Evolutionary conservation across 495 filamentous ascomycete genomes (phyloP), one percentile per base, ranked within the genome.

Genomic region (Jackrogersella minutella): DNA sequence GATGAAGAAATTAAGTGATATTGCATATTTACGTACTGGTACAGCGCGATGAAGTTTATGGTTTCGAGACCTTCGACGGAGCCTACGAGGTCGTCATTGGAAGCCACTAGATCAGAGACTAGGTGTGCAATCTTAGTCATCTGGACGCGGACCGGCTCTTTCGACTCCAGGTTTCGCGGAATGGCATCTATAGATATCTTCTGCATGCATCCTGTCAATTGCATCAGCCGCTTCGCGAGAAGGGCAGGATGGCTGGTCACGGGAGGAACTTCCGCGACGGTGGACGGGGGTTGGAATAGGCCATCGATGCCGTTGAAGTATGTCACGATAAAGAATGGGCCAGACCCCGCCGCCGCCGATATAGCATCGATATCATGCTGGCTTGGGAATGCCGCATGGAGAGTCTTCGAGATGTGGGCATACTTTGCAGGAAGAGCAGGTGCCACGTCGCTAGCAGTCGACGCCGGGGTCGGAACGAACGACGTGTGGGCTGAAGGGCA

Each of bases 31-130:
- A 63, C 66, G 2, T 64, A 69, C 66, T 82, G 80, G 64, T 77
- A 80, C 24, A 78, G 17, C 3, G 75, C 67, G 26, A 77, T 62
- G 0, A 82, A 53, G 30, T 73, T 58, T 6, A 84, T 65, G 46
- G 74, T 74, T 57, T 84, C 77, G 2, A 82, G 66, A 8, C 80
- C 81, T 56, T 82, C 79, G 13, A 74, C 70, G 5, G 75, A 81
- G n/a, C 72, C 73, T 1, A 86, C 65, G 0, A 86, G 66, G 39
- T 79, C 79, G 44, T 87, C 83, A 36, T 85, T 80, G 14, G 78
- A 82, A 14, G 78, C 79, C 6, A 85, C 77, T 14, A 79, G 69
- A 10, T 78, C 66, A 11, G 72, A 73, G 13, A 83, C 77, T 0
- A 70, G 56, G 7, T 73, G 62, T n/a, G 81, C 64, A 30, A 78